Conservation (phyloP, 345 rosid species). For the Eucalyptus grandis region DNA sequence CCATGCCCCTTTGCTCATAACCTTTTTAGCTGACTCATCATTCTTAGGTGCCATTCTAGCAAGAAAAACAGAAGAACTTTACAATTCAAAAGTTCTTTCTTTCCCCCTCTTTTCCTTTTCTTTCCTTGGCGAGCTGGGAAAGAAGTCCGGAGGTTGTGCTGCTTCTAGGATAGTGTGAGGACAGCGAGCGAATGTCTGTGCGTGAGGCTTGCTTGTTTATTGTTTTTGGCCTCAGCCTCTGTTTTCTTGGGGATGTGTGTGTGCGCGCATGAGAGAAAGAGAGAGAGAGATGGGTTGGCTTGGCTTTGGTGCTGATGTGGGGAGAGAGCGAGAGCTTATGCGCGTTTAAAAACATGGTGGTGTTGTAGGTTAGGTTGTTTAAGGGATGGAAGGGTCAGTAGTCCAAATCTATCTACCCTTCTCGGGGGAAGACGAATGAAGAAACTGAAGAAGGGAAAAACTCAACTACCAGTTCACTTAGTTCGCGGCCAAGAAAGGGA, state of each 20-base stretch:
- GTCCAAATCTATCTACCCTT: slow-evolving; percentile 28
- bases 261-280: not conserved
- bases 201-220: not conserved
- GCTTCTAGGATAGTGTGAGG: not conserved
- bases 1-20: slow-evolving; percentile 46
- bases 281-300: not conserved
- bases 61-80: not conserved
- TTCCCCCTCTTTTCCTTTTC: not conserved
- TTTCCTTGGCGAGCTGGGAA: not conserved
- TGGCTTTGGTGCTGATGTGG: not conserved
- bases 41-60: slow-evolving; percentile 16
- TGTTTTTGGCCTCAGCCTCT: not conserved
- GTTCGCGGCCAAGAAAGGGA: not conserved
- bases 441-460: not conserved
- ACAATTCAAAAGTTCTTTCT: not conserved
- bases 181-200: not conserved
- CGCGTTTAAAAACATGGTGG: not conserved
- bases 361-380: not conserved
- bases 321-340: not conserved
- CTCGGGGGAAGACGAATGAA: not conserved
- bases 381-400: not conserved
- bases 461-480: not conserved
- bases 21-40: slow-evolving; percentile 7
- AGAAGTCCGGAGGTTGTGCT: not conserved
- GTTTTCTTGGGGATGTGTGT: not conserved